Evolutionary conservation across 352 stramenopile species (phyloP).

Genomic region (Phytophthora citricola): DNA sequence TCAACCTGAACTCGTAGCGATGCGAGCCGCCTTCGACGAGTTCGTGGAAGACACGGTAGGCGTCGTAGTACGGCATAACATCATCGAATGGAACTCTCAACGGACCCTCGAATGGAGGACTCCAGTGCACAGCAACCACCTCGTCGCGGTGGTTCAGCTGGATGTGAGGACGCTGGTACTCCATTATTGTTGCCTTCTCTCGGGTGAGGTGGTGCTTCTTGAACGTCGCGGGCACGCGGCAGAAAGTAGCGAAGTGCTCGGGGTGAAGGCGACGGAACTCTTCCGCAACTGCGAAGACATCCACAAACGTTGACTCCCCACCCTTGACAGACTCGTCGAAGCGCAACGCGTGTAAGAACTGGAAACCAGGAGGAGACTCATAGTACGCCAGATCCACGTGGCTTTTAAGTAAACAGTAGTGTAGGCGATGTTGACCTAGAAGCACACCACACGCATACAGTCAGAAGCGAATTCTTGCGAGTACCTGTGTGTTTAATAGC

Average conservation of each 20-base stretch:
- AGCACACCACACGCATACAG: neutral
- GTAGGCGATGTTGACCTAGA: conserved; percentile 95
- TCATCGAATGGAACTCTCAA: conserved; percentile 81
- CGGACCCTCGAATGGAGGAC: conserved; percentile 95
- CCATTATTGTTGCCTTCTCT: conserved; percentile 90
- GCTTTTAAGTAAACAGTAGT: conserved; percentile 88
- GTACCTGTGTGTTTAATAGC: conserved; percentile 2
- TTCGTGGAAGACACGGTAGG: conserved; percentile 82
- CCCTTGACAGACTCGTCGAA: conserved; percentile 88
- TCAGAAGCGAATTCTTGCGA: neutral
- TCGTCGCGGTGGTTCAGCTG: conserved; percentile 84
- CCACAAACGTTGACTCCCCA: conserved; percentile 87
- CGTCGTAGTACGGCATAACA: conserved; percentile 80
- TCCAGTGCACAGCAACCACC: conserved; percentile 94
- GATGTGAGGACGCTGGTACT: conserved; percentile 95
- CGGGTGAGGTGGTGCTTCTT: conserved; percentile 94
- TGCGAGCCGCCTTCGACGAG: conserved; percentile 80
- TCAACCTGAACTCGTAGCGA: conserved; percentile 79
- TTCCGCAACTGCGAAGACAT: conserved; percentile 79
- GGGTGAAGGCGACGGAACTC: conserved; percentile 73
- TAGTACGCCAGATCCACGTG: conserved; percentile 98
- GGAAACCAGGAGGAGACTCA: conserved; percentile 95
- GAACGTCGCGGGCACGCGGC: conserved; percentile 93
- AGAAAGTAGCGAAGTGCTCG: conserved; percentile 79
- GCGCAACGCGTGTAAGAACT: conserved; percentile 93